Base-by-base conservation (phyloP, 2,329 filamentous ascomycete species). In the Xylaria hypoxylon region DNA sequence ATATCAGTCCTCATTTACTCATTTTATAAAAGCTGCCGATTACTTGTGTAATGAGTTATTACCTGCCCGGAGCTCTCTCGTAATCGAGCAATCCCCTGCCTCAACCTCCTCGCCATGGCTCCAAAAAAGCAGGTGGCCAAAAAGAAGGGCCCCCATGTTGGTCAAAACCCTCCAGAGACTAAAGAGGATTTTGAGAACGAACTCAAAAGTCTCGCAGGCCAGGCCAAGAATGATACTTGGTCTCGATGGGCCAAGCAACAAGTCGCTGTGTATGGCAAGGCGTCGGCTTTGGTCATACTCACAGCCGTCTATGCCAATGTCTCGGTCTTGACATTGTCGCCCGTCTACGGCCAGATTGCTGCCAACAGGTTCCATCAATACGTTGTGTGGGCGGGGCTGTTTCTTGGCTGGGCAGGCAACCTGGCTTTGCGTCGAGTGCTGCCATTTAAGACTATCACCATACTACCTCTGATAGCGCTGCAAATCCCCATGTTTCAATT, bases 321-420 rank as follows among this genome's bases (percentile, higher is more conserved):
- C 64, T 95, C 92, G 0, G 88, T 93, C 76, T 84, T 94, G 68
- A 90, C 87, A 44, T 84, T 98, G 38, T 92, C 93, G 22, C 96
- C 96, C 1, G 91, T 96, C 11, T 98, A 96, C 79, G 96, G 96
- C 59, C 89, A 90, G 17, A 92, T 97, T 42, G 92, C 95, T 1
- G 84, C 93, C 0, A 86, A 87, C 1, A 83, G 90, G 70, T 91
- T 90, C 78, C 95, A 97, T 77, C 81, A 84, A 58, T 86, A 87
- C 75, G 85, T 89, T 67, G 82, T 93, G 68, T 89, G 89, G 72
- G 81, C 86, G 3, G 89, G 88, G 31, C 88, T 89, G 67, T 90
- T 94, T 68, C 78, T 89, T 17, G 93, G 93, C 38, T 92, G 92
- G 86, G 85, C 92, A 8, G 84, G 86, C 28, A 92, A 92, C 75